phyloP scores from a whole-genome alignment of 768 basidiomycete genomes.

The Mycena albidolilacea region DNA sequence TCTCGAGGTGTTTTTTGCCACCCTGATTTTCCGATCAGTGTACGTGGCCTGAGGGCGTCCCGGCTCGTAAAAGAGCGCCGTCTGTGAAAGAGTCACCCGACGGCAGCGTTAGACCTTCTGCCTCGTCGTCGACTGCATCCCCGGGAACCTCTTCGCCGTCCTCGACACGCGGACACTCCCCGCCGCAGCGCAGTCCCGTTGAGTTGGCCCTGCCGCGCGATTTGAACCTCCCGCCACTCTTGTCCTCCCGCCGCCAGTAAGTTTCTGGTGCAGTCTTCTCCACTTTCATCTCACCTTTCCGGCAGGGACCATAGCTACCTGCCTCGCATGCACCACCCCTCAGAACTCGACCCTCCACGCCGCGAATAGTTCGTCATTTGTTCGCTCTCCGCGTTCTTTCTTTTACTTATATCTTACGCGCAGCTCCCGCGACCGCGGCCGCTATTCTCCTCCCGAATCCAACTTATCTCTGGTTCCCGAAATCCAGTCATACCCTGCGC shows the following conservation, averaged over 20 bases:
- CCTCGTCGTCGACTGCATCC: conserved; percentile 69
- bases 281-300: neutral
- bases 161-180: conserved; percentile 72
- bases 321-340: conserved; percentile 23
- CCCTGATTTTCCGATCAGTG: conserved; percentile 62
- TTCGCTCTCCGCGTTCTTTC: neutral
- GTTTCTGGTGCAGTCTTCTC: conserved; percentile 26
- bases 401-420: conserved; percentile 36
- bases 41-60: conserved; percentile 88
- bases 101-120: conserved; percentile 69
- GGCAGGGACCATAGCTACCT: conserved; percentile 30
- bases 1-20: neutral
- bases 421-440: conserved; percentile 54
- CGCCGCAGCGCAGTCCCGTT: conserved; percentile 66
- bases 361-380: conserved; percentile 35
- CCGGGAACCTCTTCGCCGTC: conserved; percentile 82
- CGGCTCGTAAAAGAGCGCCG: conserved; percentile 76
- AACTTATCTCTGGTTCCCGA: conserved; percentile 75
- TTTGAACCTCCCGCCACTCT: conserved; percentile 53
- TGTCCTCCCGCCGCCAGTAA: conserved; percentile 59
- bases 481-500: conserved; percentile 64
- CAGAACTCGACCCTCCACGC: conserved; percentile 34
- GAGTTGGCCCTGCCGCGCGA: conserved; percentile 54
- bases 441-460: conserved; percentile 64
- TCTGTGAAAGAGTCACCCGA: conserved; percentile 72